Evolutionary conservation across 768 basidiomycete genomes (phyloP).

Genomic region (Mycena polygramma): DNA sequence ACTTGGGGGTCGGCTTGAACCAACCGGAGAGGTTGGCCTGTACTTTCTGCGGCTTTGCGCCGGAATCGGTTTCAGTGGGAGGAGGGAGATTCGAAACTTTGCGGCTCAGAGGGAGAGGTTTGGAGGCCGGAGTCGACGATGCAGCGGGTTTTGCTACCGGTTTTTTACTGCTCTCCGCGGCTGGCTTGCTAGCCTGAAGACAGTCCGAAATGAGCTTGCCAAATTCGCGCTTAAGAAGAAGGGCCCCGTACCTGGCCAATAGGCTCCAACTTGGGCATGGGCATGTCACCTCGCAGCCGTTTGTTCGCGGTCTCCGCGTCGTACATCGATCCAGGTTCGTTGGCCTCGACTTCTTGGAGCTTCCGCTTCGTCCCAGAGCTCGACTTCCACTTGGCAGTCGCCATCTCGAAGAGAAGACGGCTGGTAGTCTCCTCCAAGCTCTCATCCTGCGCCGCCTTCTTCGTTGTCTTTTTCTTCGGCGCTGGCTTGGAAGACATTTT

Average conservation of each 20-base stretch:
- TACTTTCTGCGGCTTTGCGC: constrained; percentile 17
- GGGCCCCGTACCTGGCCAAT: background rate
- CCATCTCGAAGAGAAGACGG: constrained; percentile 5
- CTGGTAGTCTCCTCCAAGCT: background rate
- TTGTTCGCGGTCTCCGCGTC: constrained; percentile 19
- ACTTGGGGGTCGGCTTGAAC: constrained; percentile 12
- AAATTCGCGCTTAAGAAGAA: background rate
- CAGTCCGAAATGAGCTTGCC: background rate
- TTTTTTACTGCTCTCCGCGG: background rate
- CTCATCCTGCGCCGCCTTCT: constrained; percentile 4
- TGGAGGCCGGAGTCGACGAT: background rate
- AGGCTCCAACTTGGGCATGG: constrained; percentile 20
- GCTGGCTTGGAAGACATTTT: background rate
- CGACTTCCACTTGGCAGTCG: background rate
- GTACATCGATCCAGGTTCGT: constrained; percentile 17
- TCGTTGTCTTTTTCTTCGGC: constrained; percentile 23
- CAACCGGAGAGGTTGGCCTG: constrained; percentile 12
- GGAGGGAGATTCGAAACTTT: constrained; percentile 12
- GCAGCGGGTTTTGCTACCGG: background rate
- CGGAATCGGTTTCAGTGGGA: background rate
- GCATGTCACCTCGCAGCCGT: constrained; percentile 21
- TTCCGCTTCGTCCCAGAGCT: constrained; percentile 20
- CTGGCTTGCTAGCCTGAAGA: background rate
- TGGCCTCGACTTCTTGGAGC: constrained; percentile 3
- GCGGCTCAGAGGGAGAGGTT: constrained; percentile 1